These are phyloP conservation scores for Thalassiosira mediterranea DNA, from an alignment of 352 stramenopile genomes.

Conservation along the genomic window DNA sequence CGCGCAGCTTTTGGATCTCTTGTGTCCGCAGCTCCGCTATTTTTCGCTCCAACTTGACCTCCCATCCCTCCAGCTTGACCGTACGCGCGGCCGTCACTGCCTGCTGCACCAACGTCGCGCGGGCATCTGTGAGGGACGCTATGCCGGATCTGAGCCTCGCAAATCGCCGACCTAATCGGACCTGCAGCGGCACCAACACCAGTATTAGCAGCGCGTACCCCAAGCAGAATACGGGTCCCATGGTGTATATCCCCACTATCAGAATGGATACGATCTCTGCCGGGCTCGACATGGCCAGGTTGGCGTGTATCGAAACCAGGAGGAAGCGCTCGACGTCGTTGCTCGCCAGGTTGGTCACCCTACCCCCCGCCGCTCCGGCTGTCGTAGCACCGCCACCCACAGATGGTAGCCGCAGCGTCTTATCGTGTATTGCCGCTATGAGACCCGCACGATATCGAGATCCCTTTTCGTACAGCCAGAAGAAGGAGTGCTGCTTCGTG, in stretches of 20 bases:
- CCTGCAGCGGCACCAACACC: conserved; percentile 75
- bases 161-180: conserved; percentile 65
- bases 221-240: conserved; percentile 69
- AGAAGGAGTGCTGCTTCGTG: too few species aligned
- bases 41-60: conserved; percentile 65
- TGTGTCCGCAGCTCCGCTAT: conserved; percentile 59
- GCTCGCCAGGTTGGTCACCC: conserved; percentile 76
- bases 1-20: conserved; percentile 61
- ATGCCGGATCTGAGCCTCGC: conserved; percentile 63
- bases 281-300: conserved; percentile 66
- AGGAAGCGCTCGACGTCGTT: conserved; percentile 81
- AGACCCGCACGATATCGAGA: conserved; percentile 17
- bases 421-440: conserved; percentile 57
- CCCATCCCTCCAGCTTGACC: conserved; percentile 81
- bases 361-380: conserved; percentile 39
- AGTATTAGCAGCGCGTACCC: conserved; percentile 70
- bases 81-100: conserved; percentile 65
- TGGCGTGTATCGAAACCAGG: conserved; percentile 55
- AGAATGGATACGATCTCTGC: conserved; percentile 71
- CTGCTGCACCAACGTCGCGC: conserved; percentile 74
- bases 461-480: too few species aligned
- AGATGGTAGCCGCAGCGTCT: conserved; percentile 42
- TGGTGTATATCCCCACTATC: conserved; percentile 47
- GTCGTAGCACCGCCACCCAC: conserved; percentile 2
- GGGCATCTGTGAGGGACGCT: conserved; percentile 70